Conservation (phyloP, 257 asterid species). For the Capsicum baccatum region DNA sequence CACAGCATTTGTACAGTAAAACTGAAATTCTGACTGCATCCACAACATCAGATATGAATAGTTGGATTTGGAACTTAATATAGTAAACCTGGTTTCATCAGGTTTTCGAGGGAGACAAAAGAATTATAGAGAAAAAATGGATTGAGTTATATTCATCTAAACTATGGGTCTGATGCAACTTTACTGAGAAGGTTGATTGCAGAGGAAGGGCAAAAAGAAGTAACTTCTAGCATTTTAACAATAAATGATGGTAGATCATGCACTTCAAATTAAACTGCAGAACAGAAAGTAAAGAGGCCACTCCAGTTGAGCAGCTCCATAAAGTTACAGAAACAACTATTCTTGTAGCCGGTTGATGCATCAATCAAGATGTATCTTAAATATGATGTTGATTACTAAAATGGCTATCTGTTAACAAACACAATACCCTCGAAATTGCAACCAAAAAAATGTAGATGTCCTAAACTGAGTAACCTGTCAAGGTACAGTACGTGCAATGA, state of each 20-base stretch:
- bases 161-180: background rate
- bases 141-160: background rate
- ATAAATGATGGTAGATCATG: background rate
- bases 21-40: background rate
- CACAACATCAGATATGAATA: background rate
- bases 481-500: background rate
- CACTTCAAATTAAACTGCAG: background rate
- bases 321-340: background rate
- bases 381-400: slow-evolving; percentile 10
- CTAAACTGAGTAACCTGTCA: background rate
- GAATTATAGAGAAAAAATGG: background rate
- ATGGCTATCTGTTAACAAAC: background rate
- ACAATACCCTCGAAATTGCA: background rate
- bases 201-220: slow-evolving; percentile 5
- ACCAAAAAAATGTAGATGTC: slow-evolving; percentile 10
- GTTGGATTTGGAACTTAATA: slow-evolving; percentile 2
- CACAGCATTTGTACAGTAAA: background rate
- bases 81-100: slow-evolving; percentile 1
- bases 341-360: slow-evolving; percentile 14
- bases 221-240: slow-evolving; percentile 16
- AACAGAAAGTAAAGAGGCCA: background rate
- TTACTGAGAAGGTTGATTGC: background rate
- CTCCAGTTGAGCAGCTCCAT: background rate
- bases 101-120: background rate
- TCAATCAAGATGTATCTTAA: background rate